phyloP scores from a whole-genome alignment of 192 early-diverging fungal genomes.

The Phycomyces blakesleeanus region DNA sequence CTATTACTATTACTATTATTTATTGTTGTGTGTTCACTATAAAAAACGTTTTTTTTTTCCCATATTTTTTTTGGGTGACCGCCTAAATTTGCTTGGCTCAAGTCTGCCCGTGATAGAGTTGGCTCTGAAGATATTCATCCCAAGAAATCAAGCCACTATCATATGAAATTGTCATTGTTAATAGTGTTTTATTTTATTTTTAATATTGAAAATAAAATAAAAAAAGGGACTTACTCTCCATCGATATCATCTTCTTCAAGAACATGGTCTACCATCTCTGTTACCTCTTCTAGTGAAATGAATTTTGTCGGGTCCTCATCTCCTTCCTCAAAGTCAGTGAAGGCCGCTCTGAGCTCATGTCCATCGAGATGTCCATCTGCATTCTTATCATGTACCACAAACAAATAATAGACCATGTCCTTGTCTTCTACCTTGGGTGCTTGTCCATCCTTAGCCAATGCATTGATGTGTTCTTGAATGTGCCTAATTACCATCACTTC shows the following conservation, averaged over 20 bases:
- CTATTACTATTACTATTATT: no score
- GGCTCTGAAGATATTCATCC: constrained; percentile 52
- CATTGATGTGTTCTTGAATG: constrained; percentile 51
- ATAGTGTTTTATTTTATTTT: no score
- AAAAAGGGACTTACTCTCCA: constrained; percentile 55
- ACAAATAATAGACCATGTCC: constrained; percentile 68
- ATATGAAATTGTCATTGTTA: constrained; percentile 1
- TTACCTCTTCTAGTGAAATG: constrained; percentile 46
- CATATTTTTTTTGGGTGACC: neutral
- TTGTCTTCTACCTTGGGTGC: constrained; percentile 42
- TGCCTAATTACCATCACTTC: constrained; percentile 35
- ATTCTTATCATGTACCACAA: constrained; percentile 70
- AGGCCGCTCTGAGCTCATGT: constrained; percentile 66
- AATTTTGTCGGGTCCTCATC: constrained; percentile 26
- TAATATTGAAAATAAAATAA: no score
- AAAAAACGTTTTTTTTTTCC: no score
- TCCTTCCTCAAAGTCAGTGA: constrained; percentile 38
- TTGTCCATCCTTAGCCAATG: constrained; percentile 26
- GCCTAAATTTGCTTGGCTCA: neutral
- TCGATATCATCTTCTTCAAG: constrained; percentile 73
- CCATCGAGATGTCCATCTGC: constrained; percentile 73
- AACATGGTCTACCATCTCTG: constrained; percentile 69
- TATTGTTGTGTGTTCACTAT: no score
- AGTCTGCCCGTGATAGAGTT: constrained; percentile 39
- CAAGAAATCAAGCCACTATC: constrained; percentile 51